Conservation (phyloP, 805 yeast species). For the Cyberlindnera bimundalis region DNA sequence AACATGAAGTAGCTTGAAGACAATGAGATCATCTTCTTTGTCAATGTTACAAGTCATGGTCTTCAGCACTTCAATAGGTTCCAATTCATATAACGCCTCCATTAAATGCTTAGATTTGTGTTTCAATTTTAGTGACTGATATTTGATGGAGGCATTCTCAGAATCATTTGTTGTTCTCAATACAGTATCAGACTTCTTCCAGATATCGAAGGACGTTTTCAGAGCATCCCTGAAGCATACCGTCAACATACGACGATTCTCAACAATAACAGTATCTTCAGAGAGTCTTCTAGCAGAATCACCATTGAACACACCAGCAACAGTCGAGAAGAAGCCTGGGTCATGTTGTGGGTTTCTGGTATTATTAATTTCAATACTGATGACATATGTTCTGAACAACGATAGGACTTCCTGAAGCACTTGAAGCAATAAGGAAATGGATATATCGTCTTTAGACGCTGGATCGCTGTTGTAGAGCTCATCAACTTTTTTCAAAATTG, state of each 20-base stretch:
- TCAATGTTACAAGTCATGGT: constrained; percentile 41
- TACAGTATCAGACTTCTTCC: constrained; percentile 63
- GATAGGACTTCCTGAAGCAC: constrained; percentile 68
- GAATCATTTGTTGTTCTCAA: constrained; percentile 16
- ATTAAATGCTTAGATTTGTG: constrained; percentile 64
- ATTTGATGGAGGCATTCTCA: constrained; percentile 36
- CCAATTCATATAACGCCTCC: constrained; percentile 61
- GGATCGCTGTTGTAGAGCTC: constrained; percentile 16
- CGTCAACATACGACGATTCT: constrained; percentile 19
- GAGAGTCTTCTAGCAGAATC: constrained; percentile 40
- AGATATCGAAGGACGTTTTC: constrained; percentile 52
- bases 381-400: constrained; percentile 32
- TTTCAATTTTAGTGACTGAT: constrained; percentile 58
- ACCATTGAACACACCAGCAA: constrained; percentile 74
- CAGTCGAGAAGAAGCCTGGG: constrained; percentile 50
- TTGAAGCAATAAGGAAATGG: constrained; percentile 42
- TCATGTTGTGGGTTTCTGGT: constrained; percentile 38
- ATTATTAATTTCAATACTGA: constrained; percentile 49
- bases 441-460: constrained; percentile 36
- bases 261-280: constrained; percentile 6
- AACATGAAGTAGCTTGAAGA: constrained; percentile 66
- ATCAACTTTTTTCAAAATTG: constrained; percentile 23
- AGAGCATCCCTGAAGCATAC: constrained; percentile 62
- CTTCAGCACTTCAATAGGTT: constrained; percentile 72
- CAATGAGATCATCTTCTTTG: constrained; percentile 27